Evolutionary conservation across 306 rosid genomes (phyloP).

Genomic region (Styphnolobium japonicum): DNA sequence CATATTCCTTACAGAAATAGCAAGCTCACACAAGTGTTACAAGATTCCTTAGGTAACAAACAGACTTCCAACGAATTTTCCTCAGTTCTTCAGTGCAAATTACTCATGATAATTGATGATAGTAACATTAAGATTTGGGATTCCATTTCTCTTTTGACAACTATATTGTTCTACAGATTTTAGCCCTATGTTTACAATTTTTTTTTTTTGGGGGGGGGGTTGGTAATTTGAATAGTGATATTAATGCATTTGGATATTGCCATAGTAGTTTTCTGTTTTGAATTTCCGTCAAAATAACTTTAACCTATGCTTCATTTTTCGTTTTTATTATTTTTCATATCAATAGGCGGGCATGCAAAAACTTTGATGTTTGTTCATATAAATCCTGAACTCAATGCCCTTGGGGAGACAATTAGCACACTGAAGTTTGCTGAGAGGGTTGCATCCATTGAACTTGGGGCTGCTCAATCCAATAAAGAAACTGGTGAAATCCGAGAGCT

Average conservation of each 20-base stretch:
- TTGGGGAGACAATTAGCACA: conserved; percentile 96
- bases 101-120: not conserved
- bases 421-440: conserved; percentile 98
- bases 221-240: not conserved
- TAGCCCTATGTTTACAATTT: not conserved
- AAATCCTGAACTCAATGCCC: conserved; percentile 79
- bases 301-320: not conserved
- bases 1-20: conserved; percentile 96
- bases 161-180: not conserved
- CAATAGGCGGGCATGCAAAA: conserved; percentile 90
- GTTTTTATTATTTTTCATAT: not conserved
- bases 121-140: not conserved
- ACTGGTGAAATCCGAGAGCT: conserved; percentile 81
- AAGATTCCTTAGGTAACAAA: conserved; percentile 85
- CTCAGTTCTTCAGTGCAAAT: not conserved
- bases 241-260: not conserved
- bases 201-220: not conserved
- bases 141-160: not conserved
- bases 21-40: conserved; percentile 95
- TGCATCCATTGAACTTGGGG: conserved; percentile 91
- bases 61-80: not conserved
- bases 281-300: not conserved
- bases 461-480: conserved; percentile 88
- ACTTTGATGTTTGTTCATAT: conserved; percentile 99
- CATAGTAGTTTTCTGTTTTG: not conserved